Base-by-base conservation (phyloP, 257 asterid species). In the Nicotiana knightiana region DNA sequence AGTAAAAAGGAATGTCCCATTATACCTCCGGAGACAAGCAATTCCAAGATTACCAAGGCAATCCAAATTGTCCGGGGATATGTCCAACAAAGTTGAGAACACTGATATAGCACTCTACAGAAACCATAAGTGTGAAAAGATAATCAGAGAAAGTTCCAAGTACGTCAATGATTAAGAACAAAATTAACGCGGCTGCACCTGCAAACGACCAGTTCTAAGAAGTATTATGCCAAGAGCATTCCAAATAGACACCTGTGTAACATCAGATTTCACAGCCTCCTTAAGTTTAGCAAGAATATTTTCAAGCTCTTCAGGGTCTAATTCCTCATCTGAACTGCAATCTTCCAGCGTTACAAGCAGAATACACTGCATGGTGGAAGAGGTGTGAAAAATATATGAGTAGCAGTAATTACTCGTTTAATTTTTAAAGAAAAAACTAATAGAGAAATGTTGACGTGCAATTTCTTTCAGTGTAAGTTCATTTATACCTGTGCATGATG, bases 11-110 rank as follows among this genome's bases (percentile, higher is more conserved):
- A 21, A 21, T 21, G 24, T 21, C 24, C 24, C 24, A 77, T 84
- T 91, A 87, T 89, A 96, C 99, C 95, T 90, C 86, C 88, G 98
- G 88, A 94, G 97, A 87, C 92, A 89, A 64, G 99, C 93, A 81
- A 91, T 86, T 85, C 99, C 99, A 84, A 94, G 95, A 88, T 94
- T 96, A 81, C 97, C 98, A 24, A 93, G 97, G 90, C 92, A 92
- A 91, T 96, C 98, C 95, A 96, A 87, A 89, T 91, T 90, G 88
- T 87, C 87, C 9, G 99, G 97, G 58, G 87, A 92, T 80, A 92
- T 85, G 80, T 90, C 93, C 90, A 93, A 91, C 87, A 96, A 85
- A 75, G 97, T 88, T 59, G 96, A 91, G 82, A 96, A 89, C 83
- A 93, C 94, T 76, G 94, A 89, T 87, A 94, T 89, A 81, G 98